Evolutionary conservation across 2,329 filamentous ascomycete genomes (phyloP), one percentile per base, ranked within the genome.

Genomic region (Ophiostoma sp.): DNA sequence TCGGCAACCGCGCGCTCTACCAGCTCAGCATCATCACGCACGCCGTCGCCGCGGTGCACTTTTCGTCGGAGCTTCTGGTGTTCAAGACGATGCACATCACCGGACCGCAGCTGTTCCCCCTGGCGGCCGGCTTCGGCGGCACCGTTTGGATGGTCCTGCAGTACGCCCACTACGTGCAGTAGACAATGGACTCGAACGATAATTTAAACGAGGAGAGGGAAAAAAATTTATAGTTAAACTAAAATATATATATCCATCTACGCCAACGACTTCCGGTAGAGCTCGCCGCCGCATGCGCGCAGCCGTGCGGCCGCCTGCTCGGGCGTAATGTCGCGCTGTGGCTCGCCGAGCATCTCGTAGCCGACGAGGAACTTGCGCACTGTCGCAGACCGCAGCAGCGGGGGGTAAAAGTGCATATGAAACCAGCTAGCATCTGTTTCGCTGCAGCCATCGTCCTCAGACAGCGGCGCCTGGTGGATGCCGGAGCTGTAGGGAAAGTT

Each of bases 371-470:
- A 99, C 81, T 99, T 99, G 73, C 91, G 88, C 64, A 99, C 93
- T 0, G 93, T 97, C 2, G 95, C 93, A 64, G 93, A 97, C 68
- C 95, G 88, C 72, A 99, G 83, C 64, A 99, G 83, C 12, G 95
- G 95, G 58, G 95, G 95, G 77, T 97, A 98, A 79, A 99, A 99
- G 80, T 99, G 95, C 81, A 99, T 89, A 78, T 99, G 95, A 76
- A 99, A 88, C 79, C 96, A 94, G 73, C 91, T 92, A 70, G 88
- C 88, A 74, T 97, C 90, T 67, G 94, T 85, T 78, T 98, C 94
- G 92, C 93, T 40, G 90, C 86, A 9, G 6, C 12, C 41, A 7
- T 45, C 41, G 62, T 7, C 62, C 16, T 64, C n/a, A 6, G 62
- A 36, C 5, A 99, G 83, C 2, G 95, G 95, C 18, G 95, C 94